These are phyloP conservation scores for Durio zibethinus DNA, from an alignment of 345 rosid genomes.

Conservation along the genomic window DNA sequence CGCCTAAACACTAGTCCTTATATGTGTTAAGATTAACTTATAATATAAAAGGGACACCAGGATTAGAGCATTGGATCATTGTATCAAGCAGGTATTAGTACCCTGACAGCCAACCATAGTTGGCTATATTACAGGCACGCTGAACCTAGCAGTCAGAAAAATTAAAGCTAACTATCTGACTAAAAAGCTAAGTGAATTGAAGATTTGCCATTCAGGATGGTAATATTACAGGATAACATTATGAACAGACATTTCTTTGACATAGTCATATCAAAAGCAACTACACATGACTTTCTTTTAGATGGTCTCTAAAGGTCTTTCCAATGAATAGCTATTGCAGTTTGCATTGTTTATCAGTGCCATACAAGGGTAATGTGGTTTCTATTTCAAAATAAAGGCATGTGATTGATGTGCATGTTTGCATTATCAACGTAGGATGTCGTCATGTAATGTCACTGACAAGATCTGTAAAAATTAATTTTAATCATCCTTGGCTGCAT, in stretches of 20 bases:
- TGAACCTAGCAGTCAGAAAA: background rate
- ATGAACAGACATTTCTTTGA: background rate
- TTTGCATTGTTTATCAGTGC: background rate
- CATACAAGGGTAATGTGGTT: background rate
- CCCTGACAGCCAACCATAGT: too few relatives aligned
- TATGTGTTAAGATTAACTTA: background rate
- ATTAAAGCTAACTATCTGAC: background rate
- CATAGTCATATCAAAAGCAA: background rate
- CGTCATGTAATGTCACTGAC: background rate
- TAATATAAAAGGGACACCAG: background rate
- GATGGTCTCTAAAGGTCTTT: background rate
- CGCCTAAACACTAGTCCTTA: background rate
- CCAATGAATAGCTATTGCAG: background rate
- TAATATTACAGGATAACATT: background rate
- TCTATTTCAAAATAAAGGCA: background rate
- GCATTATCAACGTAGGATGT: background rate
- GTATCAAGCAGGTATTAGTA: background rate
- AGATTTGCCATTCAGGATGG: background rate
- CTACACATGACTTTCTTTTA: background rate
- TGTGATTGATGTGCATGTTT: background rate
- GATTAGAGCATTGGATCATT: background rate
- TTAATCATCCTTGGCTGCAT: constrained; percentile 5
- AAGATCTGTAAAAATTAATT: background rate
- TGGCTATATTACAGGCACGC: background rate
- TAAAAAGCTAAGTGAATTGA: background rate